Evolutionary conservation across 1,139 yeast genomes (phyloP), one percentile per base, ranked within the genome.

Genomic region (Arxiozyma bovina): DNA sequence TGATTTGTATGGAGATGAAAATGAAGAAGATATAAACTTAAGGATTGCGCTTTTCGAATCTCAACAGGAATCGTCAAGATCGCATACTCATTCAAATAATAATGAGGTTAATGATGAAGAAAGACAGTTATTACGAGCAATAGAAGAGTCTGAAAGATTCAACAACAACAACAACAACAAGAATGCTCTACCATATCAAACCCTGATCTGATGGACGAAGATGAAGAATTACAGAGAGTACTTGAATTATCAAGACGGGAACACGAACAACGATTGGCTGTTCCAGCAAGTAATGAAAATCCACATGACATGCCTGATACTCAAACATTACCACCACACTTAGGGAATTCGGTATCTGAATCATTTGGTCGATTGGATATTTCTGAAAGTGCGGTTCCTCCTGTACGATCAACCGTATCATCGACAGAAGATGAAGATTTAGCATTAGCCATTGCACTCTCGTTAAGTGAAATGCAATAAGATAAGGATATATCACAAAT

Each of bases 21-120:
- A 74, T 50, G 73, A 72, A 21, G 79, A 76, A 46, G 77, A 75
- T 43, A 70, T 75, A 30, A 77, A 75, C 57, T 56, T 75, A 48
- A 67, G 70, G 53, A 74, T 74, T 57, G 80, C 80, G 0, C 52
- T 76, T 58, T 66, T 73, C 69, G 73, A 69, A 54, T 69, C 73
- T n/a, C 62, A 66, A 52, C 46, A 57, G 52, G 54, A 18, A 57
- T 58, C 45, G 48, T 50, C 34, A 51, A 55, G 45, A 42, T 20
- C 47, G 5, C 47, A 43, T 25, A 38, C 25, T 1, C 40, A n/a
- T 18, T 23, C 38, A 41, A 17, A 38, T 38, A 42, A 52, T 21
- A 45, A 34, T 17, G 51, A 42, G 20, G 42, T 50, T 20, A 45
- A 42, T 17, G 50, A 41, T 21, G 43, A 42, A 17, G 60, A 56